Conservation (phyloP, 805 yeast species). For the Candida ovalis region DNA sequence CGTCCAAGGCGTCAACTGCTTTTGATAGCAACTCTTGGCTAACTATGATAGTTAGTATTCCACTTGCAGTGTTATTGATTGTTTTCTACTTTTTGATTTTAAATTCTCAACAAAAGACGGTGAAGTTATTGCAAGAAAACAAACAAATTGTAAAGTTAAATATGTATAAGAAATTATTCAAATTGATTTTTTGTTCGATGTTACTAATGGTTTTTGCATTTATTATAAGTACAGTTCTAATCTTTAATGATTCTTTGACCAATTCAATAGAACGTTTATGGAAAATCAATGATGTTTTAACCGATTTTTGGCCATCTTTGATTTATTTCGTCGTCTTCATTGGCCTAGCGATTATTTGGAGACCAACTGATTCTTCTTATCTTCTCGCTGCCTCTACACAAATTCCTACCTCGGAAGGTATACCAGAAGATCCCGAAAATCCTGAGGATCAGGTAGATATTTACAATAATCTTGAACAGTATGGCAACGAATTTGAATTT, state of each 20-base stretch:
- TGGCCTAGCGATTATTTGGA: conserved; percentile 87
- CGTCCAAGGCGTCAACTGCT: conserved; percentile 43
- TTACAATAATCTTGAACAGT: conserved; percentile 29
- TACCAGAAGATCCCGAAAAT: conserved; percentile 44
- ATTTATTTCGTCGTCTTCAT: conserved; percentile 82
- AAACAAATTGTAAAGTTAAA: conserved; percentile 87
- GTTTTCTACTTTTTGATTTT: conserved; percentile 73
- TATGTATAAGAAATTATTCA: conserved; percentile 78
- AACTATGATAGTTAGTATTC: conserved; percentile 56
- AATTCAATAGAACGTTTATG: conserved; percentile 83
- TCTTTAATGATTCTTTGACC: conserved; percentile 68
- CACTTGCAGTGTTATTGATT: conserved; percentile 65
- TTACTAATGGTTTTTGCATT: conserved; percentile 68
- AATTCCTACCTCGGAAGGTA: conserved; percentile 50
- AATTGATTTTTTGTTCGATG: conserved; percentile 69
- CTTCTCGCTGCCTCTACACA: conserved; percentile 94
- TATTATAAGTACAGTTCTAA: conserved; percentile 62
- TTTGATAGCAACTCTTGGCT: conserved; percentile 47
- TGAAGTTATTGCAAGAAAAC: conserved; percentile 69
- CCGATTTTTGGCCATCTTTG: conserved; percentile 94
- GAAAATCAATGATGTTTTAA: conserved; percentile 84
- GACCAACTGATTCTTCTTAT: conserved; percentile 94
- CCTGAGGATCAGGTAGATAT: conserved; percentile 22
- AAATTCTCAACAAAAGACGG: conserved; percentile 69
- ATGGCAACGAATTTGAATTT: conserved; percentile 55